A percentile compares a stretch with the other conserved stretches of the same genome.
These are phyloP conservation scores for Moesziomyces globuligerus DNA, from an alignment of 1,284 basidiomycete genomes.

Conservation along the genomic window DNA sequence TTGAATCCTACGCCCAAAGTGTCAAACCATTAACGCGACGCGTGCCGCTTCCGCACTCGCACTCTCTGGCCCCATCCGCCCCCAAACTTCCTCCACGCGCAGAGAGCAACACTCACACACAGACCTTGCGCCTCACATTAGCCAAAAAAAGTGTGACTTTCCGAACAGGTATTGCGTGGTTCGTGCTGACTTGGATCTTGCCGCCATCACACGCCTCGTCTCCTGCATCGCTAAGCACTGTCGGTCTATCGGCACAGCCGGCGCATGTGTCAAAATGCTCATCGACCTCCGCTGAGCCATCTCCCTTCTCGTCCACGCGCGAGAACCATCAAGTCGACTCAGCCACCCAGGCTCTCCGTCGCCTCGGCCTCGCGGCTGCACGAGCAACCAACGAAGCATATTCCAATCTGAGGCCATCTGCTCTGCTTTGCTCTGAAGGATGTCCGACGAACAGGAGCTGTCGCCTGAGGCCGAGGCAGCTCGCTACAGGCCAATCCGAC, in stretches of 20 bases:
- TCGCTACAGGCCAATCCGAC: constrained; percentile 36
- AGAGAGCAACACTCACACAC: not conserved
- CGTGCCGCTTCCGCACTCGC: constrained; percentile 1
- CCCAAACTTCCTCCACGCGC: too few relatives aligned
- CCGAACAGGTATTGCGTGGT: too few relatives aligned
- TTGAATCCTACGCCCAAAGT: not conserved
- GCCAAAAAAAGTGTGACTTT: not conserved
- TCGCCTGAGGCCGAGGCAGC: constrained; percentile 31
- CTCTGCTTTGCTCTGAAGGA: not conserved
- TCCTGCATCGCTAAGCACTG: too few relatives aligned
- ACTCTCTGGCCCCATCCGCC: too few relatives aligned
- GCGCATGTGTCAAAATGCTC: not conserved
- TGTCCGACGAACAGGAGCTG: constrained; percentile 27
- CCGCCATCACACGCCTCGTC: too few relatives aligned
- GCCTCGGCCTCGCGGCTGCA: too few relatives aligned
- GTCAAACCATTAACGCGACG: constrained; percentile 47
- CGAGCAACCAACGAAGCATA: too few relatives aligned
- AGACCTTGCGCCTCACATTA: not conserved
- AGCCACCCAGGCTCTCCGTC: not conserved
- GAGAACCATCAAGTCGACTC: too few relatives aligned
- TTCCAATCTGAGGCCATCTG: too few relatives aligned
- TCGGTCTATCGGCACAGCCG: not conserved
- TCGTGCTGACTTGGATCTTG: too few relatives aligned
- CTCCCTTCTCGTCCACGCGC: too few relatives aligned
- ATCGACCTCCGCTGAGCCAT: not conserved